These are phyloP conservation scores for Pisolithus albus DNA, from an alignment of 768 basidiomycete genomes.

Conservation along the genomic window DNA sequence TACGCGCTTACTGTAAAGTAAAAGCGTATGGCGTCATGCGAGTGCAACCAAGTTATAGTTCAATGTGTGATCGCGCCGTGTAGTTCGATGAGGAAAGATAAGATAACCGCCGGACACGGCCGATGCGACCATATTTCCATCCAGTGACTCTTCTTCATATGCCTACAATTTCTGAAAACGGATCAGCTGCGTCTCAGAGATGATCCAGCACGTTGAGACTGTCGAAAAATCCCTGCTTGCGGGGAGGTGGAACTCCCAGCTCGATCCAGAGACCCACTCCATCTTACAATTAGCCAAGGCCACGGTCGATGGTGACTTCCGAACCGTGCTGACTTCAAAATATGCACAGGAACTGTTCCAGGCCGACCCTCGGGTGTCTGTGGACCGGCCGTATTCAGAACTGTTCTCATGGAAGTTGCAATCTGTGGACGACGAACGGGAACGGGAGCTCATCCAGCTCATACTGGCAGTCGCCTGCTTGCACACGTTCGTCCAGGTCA, in stretches of 20 bases:
- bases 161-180: neutral
- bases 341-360: conserved; percentile 37
- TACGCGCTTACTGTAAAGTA: too few relatives aligned
- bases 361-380: conserved; percentile 22
- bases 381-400: conserved; percentile 34
- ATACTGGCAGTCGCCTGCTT: conserved; percentile 71
- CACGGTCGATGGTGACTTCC: conserved; percentile 56
- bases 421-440: conserved; percentile 28
- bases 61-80: too few relatives aligned
- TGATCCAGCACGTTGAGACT: conserved; percentile 16
- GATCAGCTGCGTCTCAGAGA: neutral
- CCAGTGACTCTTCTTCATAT: too few relatives aligned
- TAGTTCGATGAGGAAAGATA: conserved; percentile 4
- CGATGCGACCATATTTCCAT: neutral
- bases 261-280: conserved; percentile 18
- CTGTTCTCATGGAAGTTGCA: conserved; percentile 28
- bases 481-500: conserved; percentile 86
- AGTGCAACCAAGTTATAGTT: too few relatives aligned
- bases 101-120: conserved; percentile 5
- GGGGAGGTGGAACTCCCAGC: conserved; percentile 36
- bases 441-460: conserved; percentile 52
- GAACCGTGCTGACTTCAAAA: conserved; percentile 41
- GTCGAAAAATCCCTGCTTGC: conserved; percentile 55
- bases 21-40: too few relatives aligned
- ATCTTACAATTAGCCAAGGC: conserved; percentile 41